Evolutionary conservation across 75 land plant species (phyloP).

Genomic region (Larix kaempferi): DNA sequence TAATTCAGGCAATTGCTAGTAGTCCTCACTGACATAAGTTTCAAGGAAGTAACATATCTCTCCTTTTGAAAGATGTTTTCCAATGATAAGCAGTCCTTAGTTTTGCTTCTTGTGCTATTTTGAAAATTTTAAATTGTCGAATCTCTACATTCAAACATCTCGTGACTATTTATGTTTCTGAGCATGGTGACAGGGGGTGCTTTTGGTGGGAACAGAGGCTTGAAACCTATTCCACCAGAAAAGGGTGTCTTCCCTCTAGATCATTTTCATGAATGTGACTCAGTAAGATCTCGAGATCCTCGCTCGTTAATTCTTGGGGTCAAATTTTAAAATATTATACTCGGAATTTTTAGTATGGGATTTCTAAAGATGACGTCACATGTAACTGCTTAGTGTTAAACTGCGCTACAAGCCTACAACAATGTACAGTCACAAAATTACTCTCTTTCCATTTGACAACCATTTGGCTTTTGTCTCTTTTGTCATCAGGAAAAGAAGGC

Average conservation of each 20-base stretch:
- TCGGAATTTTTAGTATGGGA: neutral
- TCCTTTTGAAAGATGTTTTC: too few relatives aligned
- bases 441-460: neutral
- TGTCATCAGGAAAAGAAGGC: constrained; percentile 73
- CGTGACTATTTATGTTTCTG: too few relatives aligned
- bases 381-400: neutral
- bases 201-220: constrained; percentile 86
- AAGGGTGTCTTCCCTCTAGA: constrained; percentile 94
- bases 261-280: constrained; percentile 77
- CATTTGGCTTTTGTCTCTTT: constrained; percentile 1
- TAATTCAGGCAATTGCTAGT: too few relatives aligned
- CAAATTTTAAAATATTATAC: neutral
- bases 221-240: constrained; percentile 84
- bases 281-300: constrained; percentile 22
- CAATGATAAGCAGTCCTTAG: too few relatives aligned
- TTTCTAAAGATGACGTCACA: neutral
- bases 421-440: neutral
- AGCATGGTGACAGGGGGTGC: constrained; percentile 63
- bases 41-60: too few relatives aligned
- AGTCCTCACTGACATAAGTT: too few relatives aligned
- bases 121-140: too few relatives aligned
- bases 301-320: neutral
- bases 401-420: neutral
- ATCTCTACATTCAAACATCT: too few relatives aligned
- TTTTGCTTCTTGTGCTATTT: too few relatives aligned